Percentiles rank a stretch among this genome's conserved stretches.
Conservation (phyloP, 1,284 basidiomycete genomes). For the Phellinidium pouzarii region DNA sequence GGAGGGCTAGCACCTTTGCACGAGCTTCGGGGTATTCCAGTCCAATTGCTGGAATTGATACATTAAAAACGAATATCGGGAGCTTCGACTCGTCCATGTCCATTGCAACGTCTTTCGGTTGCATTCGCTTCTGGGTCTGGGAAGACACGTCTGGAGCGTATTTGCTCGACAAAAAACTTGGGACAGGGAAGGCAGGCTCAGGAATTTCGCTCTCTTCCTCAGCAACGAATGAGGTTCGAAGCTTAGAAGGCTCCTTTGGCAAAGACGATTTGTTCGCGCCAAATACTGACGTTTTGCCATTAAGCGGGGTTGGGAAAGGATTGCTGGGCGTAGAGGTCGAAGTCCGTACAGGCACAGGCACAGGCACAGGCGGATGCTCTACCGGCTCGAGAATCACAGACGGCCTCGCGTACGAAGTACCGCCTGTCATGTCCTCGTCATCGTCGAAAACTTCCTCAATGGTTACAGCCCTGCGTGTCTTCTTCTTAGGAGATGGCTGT, state of each 20-base stretch:
- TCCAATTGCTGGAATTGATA: constrained; percentile 28
- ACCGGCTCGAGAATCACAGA: constrained; percentile 37
- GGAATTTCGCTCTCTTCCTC: constrained; percentile 31
- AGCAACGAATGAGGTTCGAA: constrained; percentile 56
- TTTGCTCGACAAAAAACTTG: constrained; percentile 11
- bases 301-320: constrained; percentile 13
- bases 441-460: constrained; percentile 31
- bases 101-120: constrained; percentile 22
- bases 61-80: constrained; percentile 24
- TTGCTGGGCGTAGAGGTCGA: constrained; percentile 19
- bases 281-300: constrained; percentile 25
- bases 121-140: constrained; percentile 23
- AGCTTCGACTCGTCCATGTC: constrained; percentile 23
- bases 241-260: constrained; percentile 67
- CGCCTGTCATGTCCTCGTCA: constrained; percentile 23
- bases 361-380: constrained; percentile 21
- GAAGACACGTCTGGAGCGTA: constrained; percentile 19
- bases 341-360: constrained; percentile 8
- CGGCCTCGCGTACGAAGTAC: constrained; percentile 25
- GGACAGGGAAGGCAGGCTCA: constrained; percentile 13
- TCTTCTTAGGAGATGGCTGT: constrained; percentile 8
- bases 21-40: constrained; percentile 34
- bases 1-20: constrained; percentile 26
- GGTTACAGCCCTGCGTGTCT: constrained; percentile 20
- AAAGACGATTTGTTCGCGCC: constrained; percentile 35